Evolutionary conservation across 129 eudicot species (phyloP).

Genomic region (Solidago caesia): DNA sequence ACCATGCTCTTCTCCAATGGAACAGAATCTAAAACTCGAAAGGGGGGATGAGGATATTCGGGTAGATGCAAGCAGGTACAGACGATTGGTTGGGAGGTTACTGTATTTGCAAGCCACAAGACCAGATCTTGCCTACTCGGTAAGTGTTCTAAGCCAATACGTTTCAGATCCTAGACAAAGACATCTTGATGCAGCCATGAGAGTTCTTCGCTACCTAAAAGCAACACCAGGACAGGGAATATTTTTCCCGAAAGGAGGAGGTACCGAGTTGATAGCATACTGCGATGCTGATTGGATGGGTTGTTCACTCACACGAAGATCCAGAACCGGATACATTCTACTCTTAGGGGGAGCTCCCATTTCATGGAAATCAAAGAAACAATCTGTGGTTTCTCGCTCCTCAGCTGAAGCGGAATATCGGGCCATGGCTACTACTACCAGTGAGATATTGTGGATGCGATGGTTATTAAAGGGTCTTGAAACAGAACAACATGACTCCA

Average conservation of each 20-base stretch:
- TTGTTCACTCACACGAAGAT: background rate
- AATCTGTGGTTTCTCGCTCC: background rate
- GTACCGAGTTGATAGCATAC: background rate
- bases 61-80: background rate
- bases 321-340: background rate
- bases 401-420: background rate
- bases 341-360: background rate
- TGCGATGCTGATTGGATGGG: background rate
- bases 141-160: background rate
- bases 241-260: background rate
- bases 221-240: background rate
- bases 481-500: no score
- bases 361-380: no score
- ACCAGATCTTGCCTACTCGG: background rate
- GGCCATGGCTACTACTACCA: background rate
- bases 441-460: background rate
- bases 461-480: no score
- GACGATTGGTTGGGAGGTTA: background rate
- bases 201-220: background rate
- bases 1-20: background rate
- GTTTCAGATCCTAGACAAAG: background rate
- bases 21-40: background rate
- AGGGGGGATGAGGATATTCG: background rate
- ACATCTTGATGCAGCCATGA: background rate
- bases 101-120: background rate